These are phyloP conservation scores for Nidularia sp. DNA, from an alignment of 768 basidiomycete species.

Conservation along the genomic window DNA sequence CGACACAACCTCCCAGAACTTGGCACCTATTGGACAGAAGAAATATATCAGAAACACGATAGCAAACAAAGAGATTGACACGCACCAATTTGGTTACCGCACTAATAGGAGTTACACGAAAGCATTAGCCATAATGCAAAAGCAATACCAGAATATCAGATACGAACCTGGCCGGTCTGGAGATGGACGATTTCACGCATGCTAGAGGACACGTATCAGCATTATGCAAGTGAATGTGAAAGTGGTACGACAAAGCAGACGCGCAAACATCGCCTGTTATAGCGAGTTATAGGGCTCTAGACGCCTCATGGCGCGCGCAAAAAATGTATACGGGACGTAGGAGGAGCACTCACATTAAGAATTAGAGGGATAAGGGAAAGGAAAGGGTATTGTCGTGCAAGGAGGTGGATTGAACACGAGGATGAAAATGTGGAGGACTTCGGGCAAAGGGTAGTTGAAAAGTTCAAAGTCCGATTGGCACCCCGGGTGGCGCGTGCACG, in stretches of 20 bases:
- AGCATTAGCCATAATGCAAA: constrained; percentile 1
- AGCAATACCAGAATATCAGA: constrained; percentile 15
- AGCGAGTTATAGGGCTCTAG: constrained; percentile 10
- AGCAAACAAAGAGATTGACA: constrained; percentile 14
- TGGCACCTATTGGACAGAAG: constrained; percentile 61
- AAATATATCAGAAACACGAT: constrained; percentile 12
- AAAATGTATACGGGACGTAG: constrained; percentile 13
- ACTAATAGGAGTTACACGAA: constrained; percentile 42
- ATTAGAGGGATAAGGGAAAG: constrained; percentile 25
- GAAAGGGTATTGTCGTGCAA: constrained; percentile 35
- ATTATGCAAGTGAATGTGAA: constrained; percentile 16
- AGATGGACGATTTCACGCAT: constrained; percentile 99
- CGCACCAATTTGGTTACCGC: constrained; percentile 99
- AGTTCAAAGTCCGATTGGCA: constrained; percentile 40
- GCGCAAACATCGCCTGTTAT: constrained; percentile 24
- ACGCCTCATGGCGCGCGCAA: constrained; percentile 6
- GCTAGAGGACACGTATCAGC: constrained; percentile 43
- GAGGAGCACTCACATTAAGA: constrained; percentile 34
- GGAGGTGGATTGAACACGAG: constrained; percentile 41
- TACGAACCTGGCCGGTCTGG: constrained; percentile 93
- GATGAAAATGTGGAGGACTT: constrained; percentile 35
- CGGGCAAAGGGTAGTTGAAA: constrained; percentile 35
- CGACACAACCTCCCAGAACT: constrained; percentile 97
- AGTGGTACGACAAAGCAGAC: constrained; percentile 47
- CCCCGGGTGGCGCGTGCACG: constrained; percentile 35